Percentiles rank a stretch among this genome's conserved stretches.
phyloP scores from a whole-genome alignment of 371 early-diverging fungal species.

The Zychaea mexicana region DNA sequence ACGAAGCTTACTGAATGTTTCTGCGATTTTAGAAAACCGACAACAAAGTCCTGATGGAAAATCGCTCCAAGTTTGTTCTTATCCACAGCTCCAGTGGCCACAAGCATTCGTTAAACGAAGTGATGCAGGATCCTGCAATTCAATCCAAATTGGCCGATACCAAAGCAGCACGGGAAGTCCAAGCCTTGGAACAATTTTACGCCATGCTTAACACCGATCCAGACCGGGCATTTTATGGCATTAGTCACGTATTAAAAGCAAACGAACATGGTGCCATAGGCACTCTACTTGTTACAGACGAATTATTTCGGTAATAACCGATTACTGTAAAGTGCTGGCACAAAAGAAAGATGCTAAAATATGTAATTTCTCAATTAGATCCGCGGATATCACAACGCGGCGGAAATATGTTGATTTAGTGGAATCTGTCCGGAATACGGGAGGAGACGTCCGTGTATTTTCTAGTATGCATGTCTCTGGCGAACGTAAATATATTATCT shows the following conservation, averaged over 20 bases:
- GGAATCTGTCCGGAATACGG: constrained; percentile 74
- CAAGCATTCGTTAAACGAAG: constrained; percentile 91
- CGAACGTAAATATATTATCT: constrained; percentile 81
- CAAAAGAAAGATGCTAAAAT: not conserved
- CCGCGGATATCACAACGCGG: constrained; percentile 84
- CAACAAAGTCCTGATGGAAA: constrained; percentile 79
- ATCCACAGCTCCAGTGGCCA: constrained; percentile 95
- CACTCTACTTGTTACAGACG: constrained; percentile 88
- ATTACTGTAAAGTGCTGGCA: too few relatives aligned
- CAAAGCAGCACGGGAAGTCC: constrained; percentile 89
- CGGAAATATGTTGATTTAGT: constrained; percentile 85
- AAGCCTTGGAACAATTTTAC: constrained; percentile 84
- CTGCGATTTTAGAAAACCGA: constrained; percentile 63
- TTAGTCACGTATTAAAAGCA: constrained; percentile 81
- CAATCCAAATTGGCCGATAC: constrained; percentile 87
- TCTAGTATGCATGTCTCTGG: constrained; percentile 93
- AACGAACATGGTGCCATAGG: constrained; percentile 86
- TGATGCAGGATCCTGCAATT: constrained; percentile 86
- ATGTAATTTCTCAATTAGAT: constrained; percentile 30
- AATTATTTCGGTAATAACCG: constrained; percentile 72
- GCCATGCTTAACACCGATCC: constrained; percentile 87
- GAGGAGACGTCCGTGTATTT: constrained; percentile 87
- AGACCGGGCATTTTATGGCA: constrained; percentile 92
- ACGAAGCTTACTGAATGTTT: not conserved
- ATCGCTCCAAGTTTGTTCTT: constrained; percentile 83